A percentile compares a stretch with the other conserved stretches of the same genome.
Evolutionary conservation across 495 filamentous ascomycete genomes (phyloP).

Genomic region (Physcia stellaris): DNA sequence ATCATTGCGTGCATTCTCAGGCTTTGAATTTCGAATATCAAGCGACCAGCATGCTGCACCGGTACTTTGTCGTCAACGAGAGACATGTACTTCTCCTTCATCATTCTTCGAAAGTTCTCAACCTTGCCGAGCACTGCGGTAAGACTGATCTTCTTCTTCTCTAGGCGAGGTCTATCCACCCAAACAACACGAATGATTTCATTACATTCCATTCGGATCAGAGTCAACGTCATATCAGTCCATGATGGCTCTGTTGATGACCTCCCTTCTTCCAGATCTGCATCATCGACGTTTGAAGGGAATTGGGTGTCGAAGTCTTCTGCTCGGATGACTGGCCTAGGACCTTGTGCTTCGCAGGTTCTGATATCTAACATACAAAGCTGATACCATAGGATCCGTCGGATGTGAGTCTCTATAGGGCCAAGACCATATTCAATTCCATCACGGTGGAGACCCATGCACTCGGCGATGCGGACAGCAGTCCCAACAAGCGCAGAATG

Average conservation of each 20-base stretch:
- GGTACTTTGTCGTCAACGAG: slow-evolving; percentile 35
- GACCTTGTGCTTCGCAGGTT: slow-evolving; percentile 64
- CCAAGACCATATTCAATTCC: slow-evolving; percentile 37
- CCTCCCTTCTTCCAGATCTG: slow-evolving; percentile 31
- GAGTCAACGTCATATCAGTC: slow-evolving; percentile 51
- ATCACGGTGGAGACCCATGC: slow-evolving; percentile 65
- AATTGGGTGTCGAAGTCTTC: slow-evolving; percentile 61
- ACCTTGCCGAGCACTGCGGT: slow-evolving; percentile 38
- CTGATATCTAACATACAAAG: slow-evolving; percentile 63
- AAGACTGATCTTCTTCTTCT: slow-evolving; percentile 36
- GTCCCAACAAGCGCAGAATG: slow-evolving; percentile 58
- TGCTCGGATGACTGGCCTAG: slow-evolving; percentile 46
- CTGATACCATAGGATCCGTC: slow-evolving; percentile 65
- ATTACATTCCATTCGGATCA: slow-evolving; percentile 58
- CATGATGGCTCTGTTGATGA: slow-evolving; percentile 39
- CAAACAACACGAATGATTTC: slow-evolving; percentile 58
- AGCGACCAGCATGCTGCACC: slow-evolving; percentile 42
- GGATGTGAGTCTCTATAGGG: slow-evolving; percentile 56
- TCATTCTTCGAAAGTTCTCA: slow-evolving; percentile 41
- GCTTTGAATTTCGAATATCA: slow-evolving; percentile 48
- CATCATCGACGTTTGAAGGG: slow-evolving; percentile 54
- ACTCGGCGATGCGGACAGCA: slow-evolving; percentile 58
- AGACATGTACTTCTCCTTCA: slow-evolving; percentile 45
- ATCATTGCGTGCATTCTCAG: slow-evolving; percentile 47
- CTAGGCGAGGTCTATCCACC: slow-evolving; percentile 46